Evolutionary conservation across 176 grass and related monocot genomes (phyloP), one percentile per base, ranked within the genome.

Genomic region (Chrysopogon serrulatus): DNA sequence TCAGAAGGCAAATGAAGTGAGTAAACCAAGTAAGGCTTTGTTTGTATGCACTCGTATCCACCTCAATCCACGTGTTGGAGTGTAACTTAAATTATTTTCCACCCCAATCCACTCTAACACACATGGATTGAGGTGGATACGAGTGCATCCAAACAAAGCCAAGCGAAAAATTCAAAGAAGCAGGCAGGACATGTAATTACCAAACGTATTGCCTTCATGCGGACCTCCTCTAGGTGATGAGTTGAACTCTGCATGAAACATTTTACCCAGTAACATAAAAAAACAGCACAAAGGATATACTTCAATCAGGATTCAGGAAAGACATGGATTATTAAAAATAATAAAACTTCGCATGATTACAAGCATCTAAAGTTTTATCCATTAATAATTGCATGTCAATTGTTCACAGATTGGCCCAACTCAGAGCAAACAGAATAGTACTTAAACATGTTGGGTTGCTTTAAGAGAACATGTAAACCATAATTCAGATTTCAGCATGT

Each of bases 201-300:
- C 92, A 98, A 84, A 68, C 95, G 95, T 93, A 94, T 98, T 82
- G 95, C 95, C 88, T 95, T 98, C 86, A 92, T 95, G 73, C 95
- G 86, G 47, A 98, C 92, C 75, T 95, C 95, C 74, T 95, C 92
- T 59, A 91, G 32, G 81, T 83, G 84, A 91, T 98, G 87, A 64
- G 91, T 88, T 82, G 95, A 84, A 93, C 89, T 98, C 95, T 98
- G 82, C 81, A 81, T 66, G 10, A 85, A 82, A 79, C 30, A 87
- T 4, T 56, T 76, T 80, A 75, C 59, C 76, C 73, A 88, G 73
- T 71, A 74, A 86, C 74, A 85, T 37, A 74, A 60, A 64, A n/a
- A 66, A 64, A 65, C 68, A 45, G 59, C n/a, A 81, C 23, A 35
- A 85, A 78, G 13, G 84, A 45, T 74, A 71, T 84, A 74, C 41